These are phyloP conservation scores for Fusarium nurragi DNA, from an alignment of 2,329 filamentous ascomycete species.

Conservation along the genomic window DNA sequence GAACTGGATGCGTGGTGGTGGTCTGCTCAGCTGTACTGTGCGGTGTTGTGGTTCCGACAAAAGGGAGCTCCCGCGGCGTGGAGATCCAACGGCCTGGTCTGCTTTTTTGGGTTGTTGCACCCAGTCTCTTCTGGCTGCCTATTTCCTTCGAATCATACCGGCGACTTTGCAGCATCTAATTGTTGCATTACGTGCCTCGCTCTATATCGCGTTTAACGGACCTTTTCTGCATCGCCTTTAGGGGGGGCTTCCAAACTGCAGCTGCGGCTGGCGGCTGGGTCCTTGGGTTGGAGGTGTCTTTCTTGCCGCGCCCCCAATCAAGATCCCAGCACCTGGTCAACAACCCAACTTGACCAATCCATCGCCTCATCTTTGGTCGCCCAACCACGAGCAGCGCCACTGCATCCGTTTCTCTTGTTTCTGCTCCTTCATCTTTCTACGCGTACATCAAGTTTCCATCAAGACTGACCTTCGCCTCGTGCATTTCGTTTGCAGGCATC, in stretches of 20 bases:
- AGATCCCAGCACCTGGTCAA: slow-evolving; percentile 35
- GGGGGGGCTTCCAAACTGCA: slow-evolving; percentile 28
- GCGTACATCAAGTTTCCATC: slow-evolving; percentile 17
- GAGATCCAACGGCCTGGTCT: slow-evolving; percentile 13
- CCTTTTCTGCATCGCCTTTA: slow-evolving; percentile 12
- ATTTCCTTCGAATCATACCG: neutral
- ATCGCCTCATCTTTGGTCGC: slow-evolving; percentile 38
- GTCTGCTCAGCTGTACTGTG: slow-evolving; percentile 25
- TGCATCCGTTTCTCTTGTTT: slow-evolving; percentile 26
- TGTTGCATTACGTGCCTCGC: neutral
- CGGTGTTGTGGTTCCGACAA: slow-evolving; percentile 3
- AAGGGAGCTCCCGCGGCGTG: slow-evolving; percentile 22
- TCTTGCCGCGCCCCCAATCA: slow-evolving; percentile 42
- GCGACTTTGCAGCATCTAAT: neutral
- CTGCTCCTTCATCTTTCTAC: slow-evolving; percentile 11
- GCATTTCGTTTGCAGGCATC: slow-evolving; percentile 36
- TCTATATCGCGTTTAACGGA: slow-evolving; percentile 5
- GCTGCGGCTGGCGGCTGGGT: slow-evolving; percentile 35
- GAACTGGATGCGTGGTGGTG: slow-evolving; percentile 8
- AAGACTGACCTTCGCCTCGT: slow-evolving; percentile 36
- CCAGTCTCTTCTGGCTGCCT: slow-evolving; percentile 2
- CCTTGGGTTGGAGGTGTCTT: slow-evolving; percentile 32
- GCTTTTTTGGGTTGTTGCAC: neutral
- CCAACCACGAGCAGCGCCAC: slow-evolving; percentile 39
- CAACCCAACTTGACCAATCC: slow-evolving; percentile 32